A percentile compares a stretch with the other conserved stretches of the same genome.
phyloP scores from a whole-genome alignment of 2,329 filamentous ascomycete genomes.

The Ascochyta pisi region DNA sequence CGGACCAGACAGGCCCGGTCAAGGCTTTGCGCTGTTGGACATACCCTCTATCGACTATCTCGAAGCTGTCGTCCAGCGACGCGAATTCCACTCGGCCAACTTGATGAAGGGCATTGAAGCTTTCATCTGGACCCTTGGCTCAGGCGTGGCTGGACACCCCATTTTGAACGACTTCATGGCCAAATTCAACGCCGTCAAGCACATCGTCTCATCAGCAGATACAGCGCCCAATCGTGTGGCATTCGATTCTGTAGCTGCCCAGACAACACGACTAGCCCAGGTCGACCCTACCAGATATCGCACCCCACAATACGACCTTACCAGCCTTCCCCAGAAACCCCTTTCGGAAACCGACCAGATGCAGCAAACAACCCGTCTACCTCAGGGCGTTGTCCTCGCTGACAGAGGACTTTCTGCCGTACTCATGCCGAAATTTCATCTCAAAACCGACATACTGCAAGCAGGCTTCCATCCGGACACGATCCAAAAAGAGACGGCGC shows the following conservation, averaged over 20 bases:
- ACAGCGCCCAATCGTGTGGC: constrained; percentile 77
- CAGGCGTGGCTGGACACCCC: constrained; percentile 67
- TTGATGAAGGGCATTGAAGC: constrained; percentile 72
- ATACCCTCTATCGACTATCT: constrained; percentile 76
- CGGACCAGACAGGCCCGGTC: constrained; percentile 69
- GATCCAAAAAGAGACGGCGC: constrained; percentile 52
- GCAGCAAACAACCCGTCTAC: constrained; percentile 36
- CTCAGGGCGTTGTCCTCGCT: constrained; percentile 37
- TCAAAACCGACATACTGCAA: constrained; percentile 32
- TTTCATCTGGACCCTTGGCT: constrained; percentile 83
- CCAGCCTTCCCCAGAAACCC: constrained; percentile 44
- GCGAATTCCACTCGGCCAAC: constrained; percentile 72
- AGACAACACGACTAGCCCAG: constrained; percentile 72
- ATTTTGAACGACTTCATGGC: constrained; percentile 74
- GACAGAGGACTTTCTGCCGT: constrained; percentile 53
- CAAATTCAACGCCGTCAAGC: constrained; percentile 66
- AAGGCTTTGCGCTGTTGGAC: constrained; percentile 80
- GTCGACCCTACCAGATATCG: constrained; percentile 78
- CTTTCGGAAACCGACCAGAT: neutral
- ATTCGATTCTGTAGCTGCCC: constrained; percentile 69
- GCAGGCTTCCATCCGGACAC: constrained; percentile 56
- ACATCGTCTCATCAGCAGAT: constrained; percentile 79
- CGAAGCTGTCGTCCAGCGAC: constrained; percentile 69
- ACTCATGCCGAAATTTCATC: constrained; percentile 55
- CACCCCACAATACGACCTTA: constrained; percentile 71